phyloP scores from a whole-genome alignment of 2,329 filamentous ascomycete genomes.

The Fusarium staphyleae region DNA sequence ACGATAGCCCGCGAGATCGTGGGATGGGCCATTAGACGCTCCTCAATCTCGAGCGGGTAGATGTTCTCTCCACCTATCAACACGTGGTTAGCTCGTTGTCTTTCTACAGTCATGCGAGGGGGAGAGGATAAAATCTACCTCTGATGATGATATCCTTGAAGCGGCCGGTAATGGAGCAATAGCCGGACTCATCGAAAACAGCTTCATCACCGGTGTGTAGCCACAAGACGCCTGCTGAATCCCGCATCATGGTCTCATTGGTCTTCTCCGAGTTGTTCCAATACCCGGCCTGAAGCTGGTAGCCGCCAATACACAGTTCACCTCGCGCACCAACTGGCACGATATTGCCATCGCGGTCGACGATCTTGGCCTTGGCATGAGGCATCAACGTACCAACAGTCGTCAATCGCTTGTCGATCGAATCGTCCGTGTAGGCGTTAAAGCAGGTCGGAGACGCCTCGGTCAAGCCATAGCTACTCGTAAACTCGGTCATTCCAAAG shows the following conservation, averaged over 20 bases:
- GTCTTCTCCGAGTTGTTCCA: conserved; percentile 79
- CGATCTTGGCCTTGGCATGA: conserved; percentile 78
- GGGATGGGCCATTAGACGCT: conserved; percentile 71
- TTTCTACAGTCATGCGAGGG: conserved; percentile 17
- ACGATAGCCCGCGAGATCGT: conserved; percentile 70
- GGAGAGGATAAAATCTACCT: conserved; percentile 50
- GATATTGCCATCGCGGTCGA: conserved; percentile 69
- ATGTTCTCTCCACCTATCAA: conserved; percentile 72
- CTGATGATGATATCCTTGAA: conserved; percentile 84
- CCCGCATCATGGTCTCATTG: conserved; percentile 62
- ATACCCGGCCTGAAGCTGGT: conserved; percentile 73
- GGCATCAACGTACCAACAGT: conserved; percentile 81
- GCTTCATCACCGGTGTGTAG: conserved; percentile 73
- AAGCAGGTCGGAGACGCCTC: conserved; percentile 83
- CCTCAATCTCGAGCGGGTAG: conserved; percentile 79
- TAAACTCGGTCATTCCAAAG: conserved; percentile 78
- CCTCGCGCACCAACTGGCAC: conserved; percentile 73
- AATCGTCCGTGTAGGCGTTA: conserved; percentile 78
- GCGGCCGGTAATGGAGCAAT: conserved; percentile 75
- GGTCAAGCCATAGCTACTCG: conserved; percentile 74
- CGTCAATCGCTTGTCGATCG: conserved; percentile 68
- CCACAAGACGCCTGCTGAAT: conserved; percentile 65
- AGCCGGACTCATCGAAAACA: conserved; percentile 71
- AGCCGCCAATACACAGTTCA: conserved; percentile 80
- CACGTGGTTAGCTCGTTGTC: conserved; percentile 25